Evolutionary conservation across 768 basidiomycete species (phyloP).

Genomic region (Sistotremastrum niveocremeum): DNA sequence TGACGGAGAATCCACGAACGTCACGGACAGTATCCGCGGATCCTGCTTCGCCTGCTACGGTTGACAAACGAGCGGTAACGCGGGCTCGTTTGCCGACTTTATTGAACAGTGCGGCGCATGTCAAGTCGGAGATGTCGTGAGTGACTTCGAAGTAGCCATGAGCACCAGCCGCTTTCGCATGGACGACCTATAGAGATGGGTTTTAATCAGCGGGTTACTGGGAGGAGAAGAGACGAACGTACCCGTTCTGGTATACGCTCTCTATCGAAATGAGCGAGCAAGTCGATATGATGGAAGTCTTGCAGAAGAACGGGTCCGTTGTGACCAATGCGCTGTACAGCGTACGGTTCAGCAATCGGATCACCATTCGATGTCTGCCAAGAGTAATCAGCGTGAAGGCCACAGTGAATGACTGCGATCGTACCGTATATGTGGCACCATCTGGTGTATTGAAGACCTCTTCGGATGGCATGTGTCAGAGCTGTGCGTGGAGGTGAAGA

Average conservation of each 20-base stretch:
- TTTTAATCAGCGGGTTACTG: too few relatives aligned
- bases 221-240: too few relatives aligned
- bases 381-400: too few relatives aligned
- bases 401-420: too few relatives aligned
- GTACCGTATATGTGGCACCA: conserved; percentile 17
- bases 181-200: too few relatives aligned
- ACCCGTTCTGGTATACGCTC: conserved; percentile 29
- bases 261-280: conserved; percentile 28
- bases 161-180: conserved; percentile 27
- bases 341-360: conserved; percentile 18
- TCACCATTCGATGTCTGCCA: conserved; percentile 18
- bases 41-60: conserved; percentile 28
- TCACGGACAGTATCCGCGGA: conserved; percentile 27
- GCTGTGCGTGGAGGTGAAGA: neutral
- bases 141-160: conserved; percentile 34
- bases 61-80: conserved; percentile 29
- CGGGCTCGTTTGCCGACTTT: conserved; percentile 26
- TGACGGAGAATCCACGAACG: conserved; percentile 28
- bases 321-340: conserved; percentile 20
- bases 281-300: conserved; percentile 20
- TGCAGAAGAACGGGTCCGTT: conserved; percentile 28
- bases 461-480: conserved; percentile 9
- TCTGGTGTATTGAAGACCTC: conserved; percentile 10
- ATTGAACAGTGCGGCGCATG: conserved; percentile 20
- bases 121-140: conserved; percentile 27